Base-by-base conservation (phyloP, 1,139 yeast species). In the Nakaseomyces bracarensis region DNA sequence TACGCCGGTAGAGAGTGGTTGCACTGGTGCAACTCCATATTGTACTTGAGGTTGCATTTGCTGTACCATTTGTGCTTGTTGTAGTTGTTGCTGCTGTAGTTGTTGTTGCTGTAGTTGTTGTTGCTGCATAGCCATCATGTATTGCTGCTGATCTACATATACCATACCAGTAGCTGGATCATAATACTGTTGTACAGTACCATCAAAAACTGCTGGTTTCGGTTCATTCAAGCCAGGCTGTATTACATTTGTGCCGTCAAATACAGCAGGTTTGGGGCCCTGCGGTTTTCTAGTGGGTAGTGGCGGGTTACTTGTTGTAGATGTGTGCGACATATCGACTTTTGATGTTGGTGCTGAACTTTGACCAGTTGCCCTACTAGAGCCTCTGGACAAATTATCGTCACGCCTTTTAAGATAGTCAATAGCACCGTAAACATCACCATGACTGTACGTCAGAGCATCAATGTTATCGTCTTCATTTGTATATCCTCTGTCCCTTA, bases 401-500 rank as follows among this genome's bases (percentile, higher is more conserved):
- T 39, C 36, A 25, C 44, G 39, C 23, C 44, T 47, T 15, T 49
- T 51, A 27, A 53, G 40, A 19, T 61, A 58, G 21, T 57, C 62
- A 15, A 56, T 43, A 7, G 67, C 64, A 4, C 53, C 25, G 14
- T 48, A 43, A 3, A 62, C 38, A 45, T 62, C 60, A 27, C 67
- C 67, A 27, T 51, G 56, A 1, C 63, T 50, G 13, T 57, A 44
- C n/a, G 50, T 51, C 14, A 63, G 46, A 9, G 66, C 63, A 35
- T 62, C 65, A 27, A 58, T 58, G 42, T 59, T 61, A 36, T 54
- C 55, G 41, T 61, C 63, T 3, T 51, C 47, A 44, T 57, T 54
- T 6, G 38, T 42, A 41, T 47, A 61, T 0, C 65, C 65, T 47
- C 52, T 51, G 2, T 50, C 49, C 26, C 45, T 44, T 18, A 61